Evolutionary conservation across 1,139 yeast genomes (phyloP).

Genomic region (Suhomyces kunorum): DNA sequence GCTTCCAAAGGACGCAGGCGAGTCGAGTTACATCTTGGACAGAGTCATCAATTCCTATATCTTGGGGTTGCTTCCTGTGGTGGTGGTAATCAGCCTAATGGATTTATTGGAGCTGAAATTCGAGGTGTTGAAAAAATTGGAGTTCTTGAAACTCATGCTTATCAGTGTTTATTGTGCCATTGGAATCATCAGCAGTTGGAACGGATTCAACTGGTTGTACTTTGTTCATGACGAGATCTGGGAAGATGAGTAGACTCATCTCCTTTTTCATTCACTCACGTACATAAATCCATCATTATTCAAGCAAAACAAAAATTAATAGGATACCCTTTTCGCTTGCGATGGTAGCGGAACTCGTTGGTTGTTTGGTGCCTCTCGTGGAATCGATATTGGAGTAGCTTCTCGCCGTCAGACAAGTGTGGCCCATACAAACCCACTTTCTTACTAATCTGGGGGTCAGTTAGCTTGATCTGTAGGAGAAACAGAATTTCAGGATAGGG

Average conservation of each 20-base stretch:
- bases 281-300: constrained; percentile 1
- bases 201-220: constrained; percentile 84
- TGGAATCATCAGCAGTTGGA: constrained; percentile 87
- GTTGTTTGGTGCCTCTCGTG: constrained; percentile 1
- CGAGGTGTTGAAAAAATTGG: constrained; percentile 52
- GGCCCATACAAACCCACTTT: background rate
- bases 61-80: constrained; percentile 66
- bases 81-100: constrained; percentile 53
- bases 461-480: background rate
- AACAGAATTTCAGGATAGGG: background rate
- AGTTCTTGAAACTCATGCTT: constrained; percentile 77
- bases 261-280: background rate
- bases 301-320: too few species aligned
- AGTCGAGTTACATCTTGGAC: constrained; percentile 61
- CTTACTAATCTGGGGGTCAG: background rate
- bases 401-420: background rate
- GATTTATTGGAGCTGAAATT: constrained; percentile 58
- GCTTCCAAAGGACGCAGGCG: constrained; percentile 50
- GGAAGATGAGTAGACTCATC: constrained; percentile 27
- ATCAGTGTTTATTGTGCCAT: constrained; percentile 83
- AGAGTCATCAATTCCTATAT: constrained; percentile 68
- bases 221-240: constrained; percentile 74
- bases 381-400: constrained; percentile 6
- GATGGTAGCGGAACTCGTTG: background rate
- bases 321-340: background rate